Evolutionary conservation across 2,329 filamentous ascomycete genomes (phyloP).

Genomic region (Curvularia sp.): DNA sequence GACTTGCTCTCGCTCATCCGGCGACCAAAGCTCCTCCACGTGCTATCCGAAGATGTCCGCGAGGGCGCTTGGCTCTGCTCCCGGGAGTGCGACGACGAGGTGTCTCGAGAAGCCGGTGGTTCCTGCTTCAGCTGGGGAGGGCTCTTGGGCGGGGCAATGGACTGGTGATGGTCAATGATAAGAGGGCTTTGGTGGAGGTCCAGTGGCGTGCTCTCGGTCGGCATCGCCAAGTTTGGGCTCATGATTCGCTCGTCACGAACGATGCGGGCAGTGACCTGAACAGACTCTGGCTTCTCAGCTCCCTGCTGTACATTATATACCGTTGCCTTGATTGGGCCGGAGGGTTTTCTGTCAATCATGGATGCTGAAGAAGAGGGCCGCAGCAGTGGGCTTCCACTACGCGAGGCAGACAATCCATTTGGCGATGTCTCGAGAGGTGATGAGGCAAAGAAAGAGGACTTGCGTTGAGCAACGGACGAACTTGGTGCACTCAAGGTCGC

Average conservation of each 20-base stretch:
- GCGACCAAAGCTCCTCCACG: constrained; percentile 48
- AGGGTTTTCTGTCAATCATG: constrained; percentile 37
- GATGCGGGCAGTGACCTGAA: constrained; percentile 89
- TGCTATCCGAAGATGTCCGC: constrained; percentile 51
- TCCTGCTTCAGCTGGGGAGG: constrained; percentile 41
- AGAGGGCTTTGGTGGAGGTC: constrained; percentile 64
- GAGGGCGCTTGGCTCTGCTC: constrained; percentile 42
- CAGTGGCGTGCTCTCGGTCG: constrained; percentile 60
- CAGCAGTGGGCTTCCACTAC: constrained; percentile 41
- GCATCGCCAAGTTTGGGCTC: constrained; percentile 45
- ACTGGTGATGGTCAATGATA: constrained; percentile 68
- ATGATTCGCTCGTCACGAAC: constrained; percentile 65
- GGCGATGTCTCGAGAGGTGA: constrained; percentile 43
- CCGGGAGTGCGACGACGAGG: constrained; percentile 42
- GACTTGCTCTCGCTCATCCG: constrained; percentile 48
- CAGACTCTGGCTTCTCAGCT: constrained; percentile 67
- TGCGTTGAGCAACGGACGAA: constrained; percentile 47
- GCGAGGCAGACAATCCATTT: constrained; percentile 34
- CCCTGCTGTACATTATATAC: constrained; percentile 53
- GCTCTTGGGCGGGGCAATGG: constrained; percentile 32
- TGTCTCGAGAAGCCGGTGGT: constrained; percentile 40
- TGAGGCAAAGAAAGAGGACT: constrained; percentile 49
- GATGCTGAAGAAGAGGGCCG: constrained; percentile 36
- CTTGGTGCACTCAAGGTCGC: constrained; percentile 30
- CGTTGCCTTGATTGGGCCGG: constrained; percentile 35